Evolutionary conservation across 805 yeast species (phyloP).

Genomic region (Lipomyces sp.): DNA sequence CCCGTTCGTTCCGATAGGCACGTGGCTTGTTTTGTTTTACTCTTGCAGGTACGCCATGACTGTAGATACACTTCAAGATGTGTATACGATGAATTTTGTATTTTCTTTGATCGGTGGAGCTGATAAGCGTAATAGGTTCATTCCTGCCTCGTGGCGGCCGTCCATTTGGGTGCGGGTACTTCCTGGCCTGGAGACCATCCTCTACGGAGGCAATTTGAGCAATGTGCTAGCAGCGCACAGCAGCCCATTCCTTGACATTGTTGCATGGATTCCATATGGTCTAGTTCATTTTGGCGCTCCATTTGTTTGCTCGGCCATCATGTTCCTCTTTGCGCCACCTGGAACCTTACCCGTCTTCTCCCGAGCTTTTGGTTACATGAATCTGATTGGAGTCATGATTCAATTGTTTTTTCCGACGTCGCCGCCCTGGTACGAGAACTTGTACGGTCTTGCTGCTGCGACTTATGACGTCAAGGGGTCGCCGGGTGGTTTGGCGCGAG

Average conservation of each 20-base stretch:
- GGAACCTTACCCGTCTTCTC: conserved; percentile 77
- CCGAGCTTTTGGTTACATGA: conserved; percentile 94
- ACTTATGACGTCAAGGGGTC: conserved; percentile 88
- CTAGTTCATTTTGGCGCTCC: conserved; percentile 87
- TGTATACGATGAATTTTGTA: neutral
- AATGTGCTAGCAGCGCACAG: conserved; percentile 72
- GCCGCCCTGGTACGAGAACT: conserved; percentile 87
- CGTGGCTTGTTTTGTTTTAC: conserved; percentile 84
- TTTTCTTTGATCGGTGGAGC: neutral
- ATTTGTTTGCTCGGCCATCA: conserved; percentile 71
- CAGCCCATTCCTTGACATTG: conserved; percentile 62
- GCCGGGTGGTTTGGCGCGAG: conserved; percentile 91
- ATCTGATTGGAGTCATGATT: conserved; percentile 74
- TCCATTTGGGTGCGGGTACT: conserved; percentile 84
- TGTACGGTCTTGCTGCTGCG: conserved; percentile 85
- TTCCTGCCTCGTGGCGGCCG: conserved; percentile 74
- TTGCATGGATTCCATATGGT: conserved; percentile 96
- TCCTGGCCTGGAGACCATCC: conserved; percentile 87
- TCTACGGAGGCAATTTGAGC: conserved; percentile 87
- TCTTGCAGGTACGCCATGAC: conserved; percentile 43
- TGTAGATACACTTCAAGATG: neutral
- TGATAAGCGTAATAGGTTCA: conserved; percentile 44
- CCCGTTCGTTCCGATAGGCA: conserved; percentile 73
- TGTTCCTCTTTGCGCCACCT: conserved; percentile 91
- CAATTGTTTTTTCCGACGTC: conserved; percentile 90